Base-by-base conservation (phyloP, 768 basidiomycete genomes). In the Tulasnella calospora region DNA sequence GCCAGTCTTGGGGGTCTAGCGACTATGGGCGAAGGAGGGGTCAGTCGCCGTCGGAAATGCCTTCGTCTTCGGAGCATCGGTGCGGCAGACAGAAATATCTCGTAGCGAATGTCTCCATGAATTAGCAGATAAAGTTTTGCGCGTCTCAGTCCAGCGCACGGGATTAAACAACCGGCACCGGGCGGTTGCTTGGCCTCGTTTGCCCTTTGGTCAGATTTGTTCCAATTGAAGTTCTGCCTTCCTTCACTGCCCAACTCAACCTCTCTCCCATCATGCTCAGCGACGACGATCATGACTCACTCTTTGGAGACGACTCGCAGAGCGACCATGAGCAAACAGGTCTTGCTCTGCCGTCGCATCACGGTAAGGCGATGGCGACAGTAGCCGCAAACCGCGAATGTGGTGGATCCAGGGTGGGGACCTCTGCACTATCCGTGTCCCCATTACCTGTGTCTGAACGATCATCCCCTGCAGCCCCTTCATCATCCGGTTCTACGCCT, bases 1-100 rank as follows among this genome's bases (percentile, higher is more conserved):
- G 3, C 85, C 85, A 30, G 33, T 27, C 27, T 67, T 67, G 33
- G 33, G n/a, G 30, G 30, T 67, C 23, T 27, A 30, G 61, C 61
- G 55, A n/a, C 3, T 23, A 23, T n/a, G 4, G 38, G 12, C 8
- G 13, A 44, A 51, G 47, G 21, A 23, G 23, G 17, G 47, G 21
- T 19, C 21, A 2, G 47, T 3, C 2, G 9, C 47, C 23, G 4
- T 51, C 47, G 21, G 9, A 51, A 51, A 21, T 51, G 23, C 47
- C 6, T 2, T 51, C 47, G 21, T 51, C 47, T 51, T 51, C 17
- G 6, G 47, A 23, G 10, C 9, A 51, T 10, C 23, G 10, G 4
- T 19, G 47, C 9, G 23, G 47, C 47, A 5, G 17, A 44, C 13
- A 44, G 13, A 44, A 44, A 23, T 51, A 67, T 67, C 33, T 17